Conservation (phyloP, 2,329 filamentous ascomycete species). For the Lasiodiplodia hormozganensis region DNA sequence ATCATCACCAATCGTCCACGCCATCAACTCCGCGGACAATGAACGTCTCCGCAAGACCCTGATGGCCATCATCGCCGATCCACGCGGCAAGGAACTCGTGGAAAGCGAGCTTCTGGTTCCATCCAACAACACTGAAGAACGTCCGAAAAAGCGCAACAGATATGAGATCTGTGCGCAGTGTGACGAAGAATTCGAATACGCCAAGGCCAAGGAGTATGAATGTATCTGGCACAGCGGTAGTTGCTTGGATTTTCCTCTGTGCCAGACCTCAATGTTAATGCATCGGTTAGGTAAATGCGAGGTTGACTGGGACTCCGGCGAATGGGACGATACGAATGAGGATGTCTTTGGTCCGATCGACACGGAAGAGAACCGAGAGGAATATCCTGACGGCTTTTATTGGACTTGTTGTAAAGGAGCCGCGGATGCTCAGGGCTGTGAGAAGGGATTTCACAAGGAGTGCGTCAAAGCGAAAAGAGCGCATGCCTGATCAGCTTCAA, state of each 20-base stretch:
- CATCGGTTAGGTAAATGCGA: neutral
- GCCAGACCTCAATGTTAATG: neutral
- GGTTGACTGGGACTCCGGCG: neutral
- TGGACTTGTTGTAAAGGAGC: constrained; percentile 40
- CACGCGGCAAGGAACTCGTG: neutral
- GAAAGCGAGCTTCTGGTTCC: neutral
- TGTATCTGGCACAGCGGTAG: constrained; percentile 9
- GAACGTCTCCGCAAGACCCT: neutral
- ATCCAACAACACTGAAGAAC: neutral
- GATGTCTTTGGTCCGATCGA: constrained; percentile 38
- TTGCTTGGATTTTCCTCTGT: neutral
- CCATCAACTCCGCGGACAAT: constrained; percentile 2
- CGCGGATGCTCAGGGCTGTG: constrained; percentile 33
- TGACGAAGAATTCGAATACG: constrained; percentile 5
- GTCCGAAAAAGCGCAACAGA: neutral
- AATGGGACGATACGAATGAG: constrained; percentile 32
- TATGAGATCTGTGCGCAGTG: constrained; percentile 6
- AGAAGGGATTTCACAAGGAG: neutral
- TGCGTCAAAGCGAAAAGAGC: neutral
- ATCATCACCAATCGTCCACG: neutral
- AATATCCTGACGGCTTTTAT: constrained; percentile 38
- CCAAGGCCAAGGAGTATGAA: neutral
- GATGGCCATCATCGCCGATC: neutral
- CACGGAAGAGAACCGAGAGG: constrained; percentile 33
- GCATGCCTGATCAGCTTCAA: neutral